Base-by-base conservation (phyloP, 192 early-diverging fungal species). In the Backusella tarrabulga region DNA sequence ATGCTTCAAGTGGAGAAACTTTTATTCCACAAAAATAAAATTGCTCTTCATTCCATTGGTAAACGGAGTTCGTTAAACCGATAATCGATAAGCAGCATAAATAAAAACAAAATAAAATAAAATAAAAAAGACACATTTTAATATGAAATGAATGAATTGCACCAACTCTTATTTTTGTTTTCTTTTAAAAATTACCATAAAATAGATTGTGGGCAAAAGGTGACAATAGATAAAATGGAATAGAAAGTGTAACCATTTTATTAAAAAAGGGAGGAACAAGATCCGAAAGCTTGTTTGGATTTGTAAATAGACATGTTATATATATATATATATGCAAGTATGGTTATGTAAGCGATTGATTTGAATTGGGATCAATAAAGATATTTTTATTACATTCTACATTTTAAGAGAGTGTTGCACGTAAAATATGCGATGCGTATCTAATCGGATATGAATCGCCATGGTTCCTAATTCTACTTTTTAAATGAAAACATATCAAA, bases 151-250 rank as follows among this genome's bases (percentile, higher is more conserved):
- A 60, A 60, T 26, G 9, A 12, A 0, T 26, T 21, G 52, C 6
- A 56, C 1, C 11, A 60, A 29, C 46, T 50, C 46, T 50, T 50
- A 50, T 50, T 50, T 44, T 50, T 32, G 29, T 0, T 44, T 17
- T 56, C 56, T 60, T 60, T 60, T 63, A 63, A 63, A 63, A 29
- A 63, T 63, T 63, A 63, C 56, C 26, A 63, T 63, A 63, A 63
- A 63, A 63, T 63, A 63, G 23, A 23, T 3, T 32, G 56, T 44
- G 23, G 11, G 9, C 5, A 63, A 63, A 9, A 63, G 4, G 12
- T 26, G 12, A 29, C n/a, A 63, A 29, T 29, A 63, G 32, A 3
- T 26, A 63, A 50, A 29, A 9, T 26, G 12, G 23, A 63, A 54
- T 21, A 54, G 15, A 29, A 63, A 14, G 56, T 63, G 56, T 63